Base-by-base conservation (phyloP, 345 rosid genomes). In the Eucalyptus cloeziana region DNA sequence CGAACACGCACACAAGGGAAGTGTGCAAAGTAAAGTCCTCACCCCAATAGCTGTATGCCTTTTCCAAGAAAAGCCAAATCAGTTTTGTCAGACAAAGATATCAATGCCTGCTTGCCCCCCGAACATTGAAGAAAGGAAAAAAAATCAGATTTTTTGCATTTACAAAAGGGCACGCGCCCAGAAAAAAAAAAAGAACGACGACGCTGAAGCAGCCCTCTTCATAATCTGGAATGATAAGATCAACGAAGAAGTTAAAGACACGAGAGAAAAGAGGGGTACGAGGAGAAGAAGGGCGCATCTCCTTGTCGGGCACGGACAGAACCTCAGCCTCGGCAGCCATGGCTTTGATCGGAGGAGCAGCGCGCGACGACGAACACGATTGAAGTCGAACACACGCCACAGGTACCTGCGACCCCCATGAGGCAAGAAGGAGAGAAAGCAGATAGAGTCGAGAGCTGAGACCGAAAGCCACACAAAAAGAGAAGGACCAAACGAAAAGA, bases 1-100 rank as follows among this genome's bases (percentile, higher is more conserved):
- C 11, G 25, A 10, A 22, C 60, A 22, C 25, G 25, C 58, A 40
- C 47, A 13, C 25, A 80, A 30, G 52, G 49, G 52, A 49, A 49
- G 15, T 45, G 37, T 11, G 22, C 21, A 85, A 22, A 22, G 3
- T 19, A 13, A 71, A 31, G 45, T 76, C 86, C 45, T 86, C 87
- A 97, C 99, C 99, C 99, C 91, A 97, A 90, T 16, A 94, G 92
- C 89, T 96, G 96, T 7, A 96, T 93, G 67, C 95, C 98, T n/a
- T 85, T 93, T 79, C 96, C 97, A 92, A 96, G 97, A 87, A 93
- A 88, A 64, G 93, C 95, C 89, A 97, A 85, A 87, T 94, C 96
- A 62, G 89, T 96, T 89, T 96, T 96, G 88, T 97, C 97, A 8
- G 98, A 97, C 90, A 96, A 93, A 89, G 99, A 97, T 92, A 97